Evolutionary conservation across 129 eudicot species (phyloP), one percentile per base, ranked within the genome.

Genomic region (Helianthus tuberosus): DNA sequence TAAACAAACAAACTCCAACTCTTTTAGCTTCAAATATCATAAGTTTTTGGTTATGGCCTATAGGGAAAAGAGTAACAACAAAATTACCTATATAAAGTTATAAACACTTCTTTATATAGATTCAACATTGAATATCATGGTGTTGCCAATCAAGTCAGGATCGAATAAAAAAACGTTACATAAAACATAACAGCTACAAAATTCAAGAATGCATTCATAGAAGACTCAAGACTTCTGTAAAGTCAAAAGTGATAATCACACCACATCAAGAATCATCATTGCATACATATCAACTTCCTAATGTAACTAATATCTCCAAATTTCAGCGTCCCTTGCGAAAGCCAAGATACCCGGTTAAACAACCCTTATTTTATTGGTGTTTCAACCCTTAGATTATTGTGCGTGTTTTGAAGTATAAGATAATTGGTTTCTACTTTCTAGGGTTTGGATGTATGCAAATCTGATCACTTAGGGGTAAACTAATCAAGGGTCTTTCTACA

Each of bases 341-440:
- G 6, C 29, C 5, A 73, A 75, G 11, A 64, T 50, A 20, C 79
- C 23, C 64, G n/a, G 60, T 16, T 63, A 23, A 63, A 74, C 4
- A 64, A 75, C 41, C 35, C 39, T 3, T 8, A 58, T 25, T 41
- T 41, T 41, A 41, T 0, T 0, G 46, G 46, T 41, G 46, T 2
- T 41, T 41, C 46, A 41, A 41, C 9, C 46, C 9, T 8, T 41
- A 41, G 3, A 38, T 38, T 0, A 38, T 4, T 38, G 43, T n/a
- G 6, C 3, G 43, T 38, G 43, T 38, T 38, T 38, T 38, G 0
- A n/a, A n/a, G n/a, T n/a, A n/a, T n/a, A n/a, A n/a, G 43, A 38
- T 38, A 38, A 38, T 38, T 5, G 3, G 43, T 38, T 38, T 38
- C n/a, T n/a, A n/a, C n/a, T n/a, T n/a, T n/a, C 43, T 38, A 38